Evolutionary conservation across 2,329 filamentous ascomycete species (phyloP).

Genomic region (Ophiocordyceps camponoti-leonardi): DNA sequence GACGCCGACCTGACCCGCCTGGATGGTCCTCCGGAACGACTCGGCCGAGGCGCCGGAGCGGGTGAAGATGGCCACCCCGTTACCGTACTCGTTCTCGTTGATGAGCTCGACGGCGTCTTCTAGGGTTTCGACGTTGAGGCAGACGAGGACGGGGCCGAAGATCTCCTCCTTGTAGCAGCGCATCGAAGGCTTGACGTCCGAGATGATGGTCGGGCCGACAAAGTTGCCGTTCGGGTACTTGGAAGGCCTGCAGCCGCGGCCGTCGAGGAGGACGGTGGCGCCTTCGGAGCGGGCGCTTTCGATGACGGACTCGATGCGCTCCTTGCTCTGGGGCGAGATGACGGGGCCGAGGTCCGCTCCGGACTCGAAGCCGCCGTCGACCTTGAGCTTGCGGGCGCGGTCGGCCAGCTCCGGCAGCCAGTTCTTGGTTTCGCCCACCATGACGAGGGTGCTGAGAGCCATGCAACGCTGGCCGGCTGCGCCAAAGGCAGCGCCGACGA

Average conservation of each 20-base stretch:
- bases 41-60: constrained; percentile 60
- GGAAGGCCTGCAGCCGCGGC: constrained; percentile 52
- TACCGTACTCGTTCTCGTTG: constrained; percentile 76
- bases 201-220: constrained; percentile 69
- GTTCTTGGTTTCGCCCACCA: constrained; percentile 70
- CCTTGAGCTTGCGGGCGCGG: constrained; percentile 52
- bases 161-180: constrained; percentile 74
- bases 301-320: constrained; percentile 62
- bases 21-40: constrained; percentile 63
- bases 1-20: constrained; percentile 74
- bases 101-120: constrained; percentile 69
- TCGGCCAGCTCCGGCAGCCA: constrained; percentile 68
- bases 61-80: constrained; percentile 76
- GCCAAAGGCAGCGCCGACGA: constrained; percentile 69
- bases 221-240: constrained; percentile 81
- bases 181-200: constrained; percentile 66
- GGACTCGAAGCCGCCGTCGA: constrained; percentile 68
- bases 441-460: constrained; percentile 68
- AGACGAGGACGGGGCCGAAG: constrained; percentile 71
- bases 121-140: constrained; percentile 59
- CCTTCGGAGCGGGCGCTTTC: constrained; percentile 64
- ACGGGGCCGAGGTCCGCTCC: constrained; percentile 69
- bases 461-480: constrained; percentile 77
- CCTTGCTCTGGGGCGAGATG: constrained; percentile 63
- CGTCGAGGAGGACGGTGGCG: constrained; percentile 68